Conservation (phyloP, 176 grass and related monocot species). For the Guadua angustifolia region DNA sequence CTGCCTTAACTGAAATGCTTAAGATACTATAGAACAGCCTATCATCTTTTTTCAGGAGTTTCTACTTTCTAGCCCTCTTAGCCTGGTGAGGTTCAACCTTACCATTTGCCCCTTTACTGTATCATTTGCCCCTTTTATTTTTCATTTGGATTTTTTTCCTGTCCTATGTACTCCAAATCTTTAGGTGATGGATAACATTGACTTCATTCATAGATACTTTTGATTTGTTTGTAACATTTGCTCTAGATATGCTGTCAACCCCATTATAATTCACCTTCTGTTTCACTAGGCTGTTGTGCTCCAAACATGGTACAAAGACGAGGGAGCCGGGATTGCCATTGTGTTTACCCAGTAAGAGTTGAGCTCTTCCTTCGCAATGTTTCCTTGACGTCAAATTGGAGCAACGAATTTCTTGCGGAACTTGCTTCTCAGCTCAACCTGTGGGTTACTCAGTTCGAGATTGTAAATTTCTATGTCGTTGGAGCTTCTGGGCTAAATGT, state of each 20-base stretch:
- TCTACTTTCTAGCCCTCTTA: neutral
- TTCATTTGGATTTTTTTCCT: neutral
- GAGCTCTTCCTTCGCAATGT: slow-evolving; percentile 93
- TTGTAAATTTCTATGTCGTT: slow-evolving; percentile 97
- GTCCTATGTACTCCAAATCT: neutral
- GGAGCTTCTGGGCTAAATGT: slow-evolving; percentile 96
- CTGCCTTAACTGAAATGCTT: neutral
- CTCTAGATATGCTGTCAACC: slow-evolving; percentile 7
- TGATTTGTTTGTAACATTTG: neutral
- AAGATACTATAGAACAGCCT: neutral
- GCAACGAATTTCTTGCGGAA: slow-evolving; percentile 79
- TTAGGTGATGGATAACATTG: neutral
- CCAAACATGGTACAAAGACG: slow-evolving; percentile 81
- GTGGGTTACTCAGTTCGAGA: slow-evolving; percentile 72
- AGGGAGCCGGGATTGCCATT: slow-evolving; percentile 67
- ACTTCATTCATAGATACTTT: neutral
- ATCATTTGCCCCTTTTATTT: neutral
- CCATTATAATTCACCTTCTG: slow-evolving; percentile 3
- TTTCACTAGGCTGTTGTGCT: slow-evolving; percentile 75
- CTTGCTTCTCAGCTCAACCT: slow-evolving; percentile 78
- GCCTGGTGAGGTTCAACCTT: neutral
- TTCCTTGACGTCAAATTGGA: slow-evolving; percentile 88
- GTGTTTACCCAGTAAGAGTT: slow-evolving; percentile 89
- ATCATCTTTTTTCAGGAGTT: neutral
- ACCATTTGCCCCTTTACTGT: neutral